Percentiles rank a stretch among this genome's conserved stretches.
Conservation (phyloP, 495 filamentous ascomycete genomes). For the Chaetomium fimeti region DNA sequence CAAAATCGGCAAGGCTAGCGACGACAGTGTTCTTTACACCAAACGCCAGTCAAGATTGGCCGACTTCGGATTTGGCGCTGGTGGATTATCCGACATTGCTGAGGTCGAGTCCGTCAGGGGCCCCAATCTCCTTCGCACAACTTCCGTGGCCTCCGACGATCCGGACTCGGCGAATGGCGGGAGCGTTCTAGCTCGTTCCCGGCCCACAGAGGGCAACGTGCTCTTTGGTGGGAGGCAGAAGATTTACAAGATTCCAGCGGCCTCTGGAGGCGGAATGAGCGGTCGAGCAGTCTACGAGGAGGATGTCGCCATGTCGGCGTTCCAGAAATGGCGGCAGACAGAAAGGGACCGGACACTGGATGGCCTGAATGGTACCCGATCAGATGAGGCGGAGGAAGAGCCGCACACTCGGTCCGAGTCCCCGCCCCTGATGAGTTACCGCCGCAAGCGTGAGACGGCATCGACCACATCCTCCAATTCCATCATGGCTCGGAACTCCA, state of each 20-base stretch:
- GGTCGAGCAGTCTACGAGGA: slow-evolving; percentile 80
- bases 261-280: slow-evolving; percentile 54
- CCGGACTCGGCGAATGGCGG: slow-evolving; percentile 47
- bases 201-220: slow-evolving; percentile 87
- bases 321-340: slow-evolving; percentile 62
- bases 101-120: slow-evolving; percentile 80
- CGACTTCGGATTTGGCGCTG: slow-evolving; percentile 47
- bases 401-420: slow-evolving; percentile 55
- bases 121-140: slow-evolving; percentile 46
- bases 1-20: slow-evolving; percentile 86
- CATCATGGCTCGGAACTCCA: slow-evolving; percentile 70
- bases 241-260: slow-evolving; percentile 81
- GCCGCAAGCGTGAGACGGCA: slow-evolving; percentile 74
- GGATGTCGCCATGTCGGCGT: slow-evolving; percentile 76
- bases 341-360: slow-evolving; percentile 56
- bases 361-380: slow-evolving; percentile 39
- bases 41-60: slow-evolving; percentile 73
- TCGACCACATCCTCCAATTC: slow-evolving; percentile 82
- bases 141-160: slow-evolving; percentile 68
- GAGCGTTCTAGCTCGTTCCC: slow-evolving; percentile 79
- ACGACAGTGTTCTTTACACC: slow-evolving; percentile 86
- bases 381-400: slow-evolving; percentile 41
- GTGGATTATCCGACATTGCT: slow-evolving; percentile 77
- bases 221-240: slow-evolving; percentile 96
- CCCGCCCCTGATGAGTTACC: slow-evolving; percentile 59